Percentiles rank a stretch among this genome's conserved stretches.
These are phyloP conservation scores for Triticum monococcum DNA, from an alignment of 176 grass and related monocot species.

Conservation along the genomic window DNA sequence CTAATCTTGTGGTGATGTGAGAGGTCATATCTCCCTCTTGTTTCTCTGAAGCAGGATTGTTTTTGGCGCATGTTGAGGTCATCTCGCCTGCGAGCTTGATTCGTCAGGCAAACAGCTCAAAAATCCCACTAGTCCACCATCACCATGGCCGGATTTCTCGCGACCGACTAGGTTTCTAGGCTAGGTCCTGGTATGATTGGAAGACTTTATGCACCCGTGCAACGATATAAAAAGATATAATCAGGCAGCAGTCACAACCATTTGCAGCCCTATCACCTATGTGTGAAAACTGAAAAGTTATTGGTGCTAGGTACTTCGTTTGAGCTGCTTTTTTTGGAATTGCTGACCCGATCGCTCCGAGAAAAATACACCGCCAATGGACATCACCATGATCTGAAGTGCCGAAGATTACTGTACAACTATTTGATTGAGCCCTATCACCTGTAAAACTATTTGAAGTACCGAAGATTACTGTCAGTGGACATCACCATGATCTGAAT, in stretches of 20 bases:
- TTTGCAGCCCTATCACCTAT: conserved; percentile 11
- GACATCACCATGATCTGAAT: background rate
- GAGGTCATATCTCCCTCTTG: background rate
- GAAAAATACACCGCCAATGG: background rate
- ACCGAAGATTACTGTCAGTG: background rate
- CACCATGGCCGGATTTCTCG: background rate
- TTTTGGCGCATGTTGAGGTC: conserved; percentile 32
- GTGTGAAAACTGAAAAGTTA: conserved; percentile 30
- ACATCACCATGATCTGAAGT: background rate
- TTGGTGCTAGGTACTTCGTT: background rate
- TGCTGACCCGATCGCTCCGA: background rate
- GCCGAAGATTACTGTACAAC: background rate
- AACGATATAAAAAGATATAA: background rate
- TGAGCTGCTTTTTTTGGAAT: background rate
- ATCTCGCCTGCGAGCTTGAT: background rate
- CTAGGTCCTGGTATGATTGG: conserved; percentile 4
- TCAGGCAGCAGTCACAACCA: background rate
- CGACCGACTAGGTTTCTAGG: background rate
- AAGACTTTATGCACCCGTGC: conserved; percentile 31
- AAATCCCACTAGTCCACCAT: background rate
- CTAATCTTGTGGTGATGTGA: conserved; percentile 32
- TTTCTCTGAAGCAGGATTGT: background rate
- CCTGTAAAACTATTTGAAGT: no score
- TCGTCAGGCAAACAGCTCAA: background rate
- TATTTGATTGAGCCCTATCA: no score